Evolutionary conservation across 805 yeast genomes (phyloP).

Genomic region (Pichia ethanolica): DNA sequence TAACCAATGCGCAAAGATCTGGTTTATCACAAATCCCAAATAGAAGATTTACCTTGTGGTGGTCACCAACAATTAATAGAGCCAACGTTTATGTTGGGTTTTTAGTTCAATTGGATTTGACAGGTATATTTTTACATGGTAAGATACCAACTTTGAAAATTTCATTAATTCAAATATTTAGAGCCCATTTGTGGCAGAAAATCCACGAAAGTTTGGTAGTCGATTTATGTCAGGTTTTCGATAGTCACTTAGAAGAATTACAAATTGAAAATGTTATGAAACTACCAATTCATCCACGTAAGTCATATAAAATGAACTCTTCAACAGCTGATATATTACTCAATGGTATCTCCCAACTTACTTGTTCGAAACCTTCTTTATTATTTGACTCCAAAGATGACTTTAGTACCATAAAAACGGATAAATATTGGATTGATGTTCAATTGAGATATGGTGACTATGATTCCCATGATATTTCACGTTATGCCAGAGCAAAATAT

Average conservation of each 20-base stretch:
- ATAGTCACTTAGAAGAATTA: conserved; percentile 74
- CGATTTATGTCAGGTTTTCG: conserved; percentile 88
- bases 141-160: conserved; percentile 95
- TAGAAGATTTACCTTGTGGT: conserved; percentile 95
- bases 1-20: conserved; percentile 95
- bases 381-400: conserved; percentile 64
- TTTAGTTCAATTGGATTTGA: conserved; percentile 88
- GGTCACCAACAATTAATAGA: conserved; percentile 98
- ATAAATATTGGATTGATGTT: conserved; percentile 89
- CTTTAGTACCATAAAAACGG: conserved; percentile 48
- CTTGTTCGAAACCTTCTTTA: conserved; percentile 72
- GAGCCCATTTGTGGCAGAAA: conserved; percentile 99
- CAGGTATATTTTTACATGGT: conserved; percentile 96
- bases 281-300: conserved; percentile 92
- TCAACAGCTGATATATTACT: conserved; percentile 88
- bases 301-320: conserved; percentile 94
- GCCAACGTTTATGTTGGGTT: conserved; percentile 98
- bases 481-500: conserved; percentile 88
- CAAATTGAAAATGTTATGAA: conserved; percentile 83
- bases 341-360: conserved; percentile 73
- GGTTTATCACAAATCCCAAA: conserved; percentile 97
- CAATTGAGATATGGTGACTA: conserved; percentile 95
- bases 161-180: conserved; percentile 88
- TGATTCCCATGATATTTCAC: conserved; percentile 92
- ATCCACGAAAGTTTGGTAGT: conserved; percentile 93